Evolutionary conservation across 495 filamentous ascomycete genomes (phyloP), one percentile per base, ranked within the genome.

Genomic region (Penicillium odoratum): DNA sequence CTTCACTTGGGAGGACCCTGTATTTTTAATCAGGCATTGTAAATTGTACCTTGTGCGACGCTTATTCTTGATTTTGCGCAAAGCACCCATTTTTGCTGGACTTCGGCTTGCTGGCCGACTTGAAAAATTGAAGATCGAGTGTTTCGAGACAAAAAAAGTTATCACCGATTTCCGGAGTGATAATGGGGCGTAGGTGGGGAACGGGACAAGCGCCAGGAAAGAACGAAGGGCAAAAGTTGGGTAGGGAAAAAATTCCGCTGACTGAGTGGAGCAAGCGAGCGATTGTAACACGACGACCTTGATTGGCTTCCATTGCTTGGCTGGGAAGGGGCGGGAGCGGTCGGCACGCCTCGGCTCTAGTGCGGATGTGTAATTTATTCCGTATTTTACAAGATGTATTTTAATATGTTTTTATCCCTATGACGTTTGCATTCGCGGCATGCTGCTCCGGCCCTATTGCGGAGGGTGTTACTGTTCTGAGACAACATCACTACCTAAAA

Each of bases 41-140:
- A 53, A 33, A 16, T 47, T 59, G 44, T 78, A 86, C 83, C 83
- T 82, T 18, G 81, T 83, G 56, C 73, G 71, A 57, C 83, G 80
- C 74, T 85, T 86, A 21, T 77, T 85, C 72, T 86, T 86, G 55
- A 74, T 68, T 63, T 76, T 77, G 34, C 83, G 74, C 48, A 80
- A 71, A 46, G 81, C 70, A 54, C 82, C 83, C 83, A 86, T 86
- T 49, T 64, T 69, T 74, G 63, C 38, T 61, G 60, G 53, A 56
- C 51, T 53, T 63, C 66, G 62, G 59, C 60, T 60, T 49, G 58
- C 62, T 61, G 47, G 50, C 46, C 46, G 46, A 48, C 28, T 7
- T n/a, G 33, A 48, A 62, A 55, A 49, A 56, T 38, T 51, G 51
- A 5, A 34, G 48, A 52, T 52, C 21, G 56, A 57, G 45, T 45